These are phyloP conservation scores for Trichoderma citrinoviride DNA, from an alignment of 2,329 filamentous ascomycete species.

Conservation along the genomic window DNA sequence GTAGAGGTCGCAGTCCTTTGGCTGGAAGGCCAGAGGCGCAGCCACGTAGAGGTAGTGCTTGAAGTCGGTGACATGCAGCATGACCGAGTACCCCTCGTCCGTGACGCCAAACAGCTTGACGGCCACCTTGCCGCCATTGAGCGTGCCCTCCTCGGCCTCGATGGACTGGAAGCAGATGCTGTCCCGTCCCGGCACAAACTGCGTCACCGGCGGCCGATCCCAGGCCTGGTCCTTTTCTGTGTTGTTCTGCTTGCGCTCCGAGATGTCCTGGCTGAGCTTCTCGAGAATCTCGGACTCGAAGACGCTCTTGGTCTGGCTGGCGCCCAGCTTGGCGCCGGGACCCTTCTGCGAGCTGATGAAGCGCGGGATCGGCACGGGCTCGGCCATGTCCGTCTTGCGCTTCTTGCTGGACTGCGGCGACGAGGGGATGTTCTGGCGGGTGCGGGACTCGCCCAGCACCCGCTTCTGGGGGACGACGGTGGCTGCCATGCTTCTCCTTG, in stretches of 20 bases:
- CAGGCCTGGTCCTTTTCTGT: conserved; percentile 92
- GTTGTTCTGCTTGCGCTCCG: conserved; percentile 79
- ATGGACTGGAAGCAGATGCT: conserved; percentile 92
- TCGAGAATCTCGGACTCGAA: conserved; percentile 94
- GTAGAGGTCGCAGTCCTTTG: conserved; percentile 74
- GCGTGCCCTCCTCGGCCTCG: conserved; percentile 84
- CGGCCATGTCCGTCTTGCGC: conserved; percentile 68
- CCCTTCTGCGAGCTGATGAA: conserved; percentile 63
- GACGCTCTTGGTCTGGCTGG: conserved; percentile 79
- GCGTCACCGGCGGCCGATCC: conserved; percentile 60
- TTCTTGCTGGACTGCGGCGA: conserved; percentile 69
- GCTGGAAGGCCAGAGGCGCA: conserved; percentile 77
- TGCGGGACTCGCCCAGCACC: conserved; percentile 66
- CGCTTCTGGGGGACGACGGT: conserved; percentile 66
- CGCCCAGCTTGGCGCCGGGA: conserved; percentile 60
- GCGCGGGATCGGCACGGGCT: conserved; percentile 53
- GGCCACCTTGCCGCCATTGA: conserved; percentile 71
- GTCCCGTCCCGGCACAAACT: conserved; percentile 58
- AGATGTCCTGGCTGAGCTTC: conserved; percentile 93
- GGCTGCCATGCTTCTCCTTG: conserved; percentile 43
- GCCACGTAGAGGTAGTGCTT: conserved; percentile 94
- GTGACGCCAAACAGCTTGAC: conserved; percentile 95
- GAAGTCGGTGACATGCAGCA: conserved; percentile 94
- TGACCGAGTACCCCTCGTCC: conserved; percentile 77
- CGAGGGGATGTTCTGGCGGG: conserved; percentile 59